Base-by-base conservation (phyloP, 371 early-diverging fungal species). In the Rhizopus arrhizus region DNA sequence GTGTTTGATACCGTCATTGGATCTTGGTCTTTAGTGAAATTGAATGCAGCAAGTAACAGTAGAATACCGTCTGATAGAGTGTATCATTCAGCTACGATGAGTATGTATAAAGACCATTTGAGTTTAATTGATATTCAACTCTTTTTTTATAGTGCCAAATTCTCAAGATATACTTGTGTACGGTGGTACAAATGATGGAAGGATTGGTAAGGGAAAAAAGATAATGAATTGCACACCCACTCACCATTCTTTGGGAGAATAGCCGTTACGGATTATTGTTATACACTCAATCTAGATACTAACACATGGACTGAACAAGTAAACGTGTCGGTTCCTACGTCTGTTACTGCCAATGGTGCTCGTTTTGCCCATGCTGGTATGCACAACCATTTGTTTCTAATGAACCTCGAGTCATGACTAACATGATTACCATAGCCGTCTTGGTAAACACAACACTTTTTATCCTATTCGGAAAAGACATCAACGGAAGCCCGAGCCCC, bases 191-290 rank as follows among this genome's bases (percentile, higher is more conserved):
- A 5, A 1, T 9, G 52, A 51, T 35, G 59, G 53, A 34, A 42
- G 29, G 5, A 22, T 48, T 29, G 48, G 48, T 48, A 29, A 48
- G 12, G 9, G 28, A 2, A 8, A 9, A 29, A 4, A 47, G 12
- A 48, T 48, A 10, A 5, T 2, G 10, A 29, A 2, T 29, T 48
- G 7, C 9, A 7, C 4, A n/a, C 9, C 9, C 7, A 8, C 29
- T 48, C 1, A 22, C 29, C 10, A 29, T 29, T 29, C 28, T 45
- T 45, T 22, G 2, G 11, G n/a, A 28, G 5, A 9, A 10, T 51
- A 47, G 61, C 53, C 16, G 45, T 47, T n/a, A 53, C 48, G 33
- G 61, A 60, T 47, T 60, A 53, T 12, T 52, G 51, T 11, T 60
- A 60, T 13, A 60, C 61, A 12, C 32, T 60, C 0, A 53, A 53